Evolutionary conservation across 1,284 basidiomycete genomes (phyloP), one percentile per base, ranked within the genome.

Genomic region (Leccinum griseonigrum): DNA sequence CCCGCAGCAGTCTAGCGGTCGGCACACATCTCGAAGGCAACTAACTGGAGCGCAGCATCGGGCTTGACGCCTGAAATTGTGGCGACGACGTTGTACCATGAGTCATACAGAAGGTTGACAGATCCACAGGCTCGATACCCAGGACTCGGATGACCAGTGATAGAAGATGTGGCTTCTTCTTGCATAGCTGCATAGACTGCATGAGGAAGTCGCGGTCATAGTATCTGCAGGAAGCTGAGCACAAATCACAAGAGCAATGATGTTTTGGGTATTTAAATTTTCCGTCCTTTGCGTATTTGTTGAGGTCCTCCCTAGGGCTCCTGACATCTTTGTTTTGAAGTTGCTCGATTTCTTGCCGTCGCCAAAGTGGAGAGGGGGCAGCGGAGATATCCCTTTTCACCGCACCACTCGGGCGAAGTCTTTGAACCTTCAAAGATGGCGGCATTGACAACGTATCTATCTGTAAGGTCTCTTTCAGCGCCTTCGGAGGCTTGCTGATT

Each of bases 171-270:
- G 62, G 91, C 61, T 22, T 22, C 22, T 22, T 22, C 22, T 22
- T 22, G 22, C 22, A 22, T 2, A 97, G 81, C 46, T 81, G 80
- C 94, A 98, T 97, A 81, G 98, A 99, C 74, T 99, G 97, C 66
- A 99, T 79, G 31, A 98, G 83, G 86, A 98, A 99, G 51, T 97
- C 94, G 56, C 97, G 94, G 77, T 98, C 95, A 77, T 99, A 99
- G 22, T 22, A 22, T 69, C 96, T 92, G 52, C 8, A 54, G n/a
- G 18, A 57, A 16, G 36, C 16, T 38, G 14, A 38, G 16, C 36
- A 38, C 14, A 14, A 38, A 16, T 38, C 16, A 38, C 14, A 36
- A 13, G 34, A 14, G 34, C 34, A 38, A 38, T 6, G 36, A 38
- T 38, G 14, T 6, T 38, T 14, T 38, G 16, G 0, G 7, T 38